Conservation (phyloP, 2,329 filamentous ascomycete genomes). For the Tolypocladium nubicola region DNA sequence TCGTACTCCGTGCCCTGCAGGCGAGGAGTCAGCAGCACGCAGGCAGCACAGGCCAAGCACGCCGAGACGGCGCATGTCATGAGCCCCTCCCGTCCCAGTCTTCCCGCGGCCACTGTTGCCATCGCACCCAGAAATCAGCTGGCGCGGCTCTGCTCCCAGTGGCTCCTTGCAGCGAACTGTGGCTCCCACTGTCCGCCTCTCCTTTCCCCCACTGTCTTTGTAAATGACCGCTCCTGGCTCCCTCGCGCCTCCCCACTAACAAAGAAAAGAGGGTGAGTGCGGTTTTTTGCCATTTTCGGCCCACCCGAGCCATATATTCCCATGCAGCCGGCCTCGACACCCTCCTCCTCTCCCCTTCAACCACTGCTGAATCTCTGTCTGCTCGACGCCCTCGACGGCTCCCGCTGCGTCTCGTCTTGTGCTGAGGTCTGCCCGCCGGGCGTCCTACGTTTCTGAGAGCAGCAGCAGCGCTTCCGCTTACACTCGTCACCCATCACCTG, state of each 20-base stretch:
- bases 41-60: neutral
- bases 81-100: neutral
- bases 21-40: neutral
- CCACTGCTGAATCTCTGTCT: neutral
- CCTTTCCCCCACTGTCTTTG: neutral
- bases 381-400: neutral
- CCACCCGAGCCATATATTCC: conserved; percentile 6
- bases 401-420: neutral
- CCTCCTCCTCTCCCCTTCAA: neutral
- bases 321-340: neutral
- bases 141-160: neutral
- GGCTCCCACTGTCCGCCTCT: neutral
- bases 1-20: neutral
- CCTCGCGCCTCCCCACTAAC: neutral
- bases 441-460: neutral
- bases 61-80: neutral
- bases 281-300: conserved; percentile 1
- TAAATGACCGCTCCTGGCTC: neutral
- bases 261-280: neutral
- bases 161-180: neutral
- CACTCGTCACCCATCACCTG: neutral
- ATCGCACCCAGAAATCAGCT: neutral
- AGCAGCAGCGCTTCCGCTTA: neutral
- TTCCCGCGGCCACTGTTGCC: neutral
- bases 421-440: conserved; percentile 1